Evolutionary conservation across 352 stramenopile genomes (phyloP).

Genomic region (Globisporangium nunn): DNA sequence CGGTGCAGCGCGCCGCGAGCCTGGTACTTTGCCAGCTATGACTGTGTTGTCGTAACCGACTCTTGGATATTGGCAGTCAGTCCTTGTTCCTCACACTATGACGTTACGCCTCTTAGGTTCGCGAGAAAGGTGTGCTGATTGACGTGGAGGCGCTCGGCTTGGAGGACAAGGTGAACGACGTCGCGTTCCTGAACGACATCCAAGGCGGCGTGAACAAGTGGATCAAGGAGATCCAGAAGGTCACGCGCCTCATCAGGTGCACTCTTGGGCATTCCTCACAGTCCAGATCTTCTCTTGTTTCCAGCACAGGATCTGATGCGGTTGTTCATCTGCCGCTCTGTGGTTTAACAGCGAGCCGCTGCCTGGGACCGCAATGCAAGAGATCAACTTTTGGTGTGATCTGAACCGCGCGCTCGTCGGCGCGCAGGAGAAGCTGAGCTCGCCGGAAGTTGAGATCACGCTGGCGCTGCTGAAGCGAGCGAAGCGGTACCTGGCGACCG

Average conservation of each 20-base stretch:
- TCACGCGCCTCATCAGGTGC: constrained; percentile 81
- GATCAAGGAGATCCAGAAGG: constrained; percentile 95
- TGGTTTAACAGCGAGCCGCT: constrained; percentile 51
- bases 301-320: background rate
- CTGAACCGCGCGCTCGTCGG: constrained; percentile 84
- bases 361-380: constrained; percentile 85
- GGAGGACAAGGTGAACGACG: constrained; percentile 78
- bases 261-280: background rate
- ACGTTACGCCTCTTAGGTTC: constrained; percentile 23
- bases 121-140: constrained; percentile 66
- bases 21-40: constrained; percentile 14
- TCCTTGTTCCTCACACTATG: background rate
- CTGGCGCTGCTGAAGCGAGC: constrained; percentile 88
- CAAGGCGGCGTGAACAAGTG: constrained; percentile 90
- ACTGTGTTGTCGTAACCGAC: background rate
- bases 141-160: constrained; percentile 77
- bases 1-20: constrained; percentile 77
- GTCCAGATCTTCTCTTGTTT: no score
- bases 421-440: constrained; percentile 83
- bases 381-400: constrained; percentile 95
- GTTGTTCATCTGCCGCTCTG: constrained; percentile 2
- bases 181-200: constrained; percentile 83
- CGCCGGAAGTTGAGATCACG: constrained; percentile 88
- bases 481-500: constrained; percentile 87
- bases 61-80: background rate